Base-by-base conservation (phyloP, 2,329 filamentous ascomycete species). In the Neurospora crassa region DNA sequence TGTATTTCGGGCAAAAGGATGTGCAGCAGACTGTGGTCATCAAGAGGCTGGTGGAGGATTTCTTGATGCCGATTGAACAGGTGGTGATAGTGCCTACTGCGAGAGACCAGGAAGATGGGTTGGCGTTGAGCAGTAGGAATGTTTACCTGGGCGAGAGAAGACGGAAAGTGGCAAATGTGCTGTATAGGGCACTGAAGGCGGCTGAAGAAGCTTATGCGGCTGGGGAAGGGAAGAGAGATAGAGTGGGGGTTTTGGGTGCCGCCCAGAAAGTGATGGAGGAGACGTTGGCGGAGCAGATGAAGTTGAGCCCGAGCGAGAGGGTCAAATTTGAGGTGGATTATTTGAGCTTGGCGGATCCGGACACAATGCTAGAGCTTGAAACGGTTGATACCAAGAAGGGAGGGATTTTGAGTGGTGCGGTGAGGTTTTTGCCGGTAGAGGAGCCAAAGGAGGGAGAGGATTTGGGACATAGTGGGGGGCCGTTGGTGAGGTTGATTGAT, bases 1-100 rank as follows among this genome's bases (percentile, higher is more conserved):
- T 93, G 5, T 96, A 97, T 82, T 97, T 99, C 83, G 96, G 96
- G 4, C 96, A 98, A 81, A 99, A 99, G 83, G 96, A 99, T 80
- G 89, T 97, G 24, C 96, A 99, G 84, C 96, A 99, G 82, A 97
- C 94, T 0, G 92, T 97, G 20, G 88, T 99, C 12, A 92, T 99
- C 77, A 90, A 89, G 77, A 89, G 92, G 67, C 90, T 99, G 88
- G 92, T 97, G 41, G 86, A 89, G 75, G 96, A 99, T 80, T 94
- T 99, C 75, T 89, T 94, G 79, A 81, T 98, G 53, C 88, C 92
- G 47, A 91, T 89, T 3, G 84, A 92, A 29, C 89, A 98, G 10
- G 86, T 90, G 41, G 86, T 98, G 70, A 88, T 90, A 6, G 88
- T 90, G 7, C 84, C 88, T 0, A 99, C 96, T 0, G 84, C 89